Base-by-base conservation (phyloP, 495 filamentous ascomycete genomes). In the Apiosordaria backusii region DNA sequence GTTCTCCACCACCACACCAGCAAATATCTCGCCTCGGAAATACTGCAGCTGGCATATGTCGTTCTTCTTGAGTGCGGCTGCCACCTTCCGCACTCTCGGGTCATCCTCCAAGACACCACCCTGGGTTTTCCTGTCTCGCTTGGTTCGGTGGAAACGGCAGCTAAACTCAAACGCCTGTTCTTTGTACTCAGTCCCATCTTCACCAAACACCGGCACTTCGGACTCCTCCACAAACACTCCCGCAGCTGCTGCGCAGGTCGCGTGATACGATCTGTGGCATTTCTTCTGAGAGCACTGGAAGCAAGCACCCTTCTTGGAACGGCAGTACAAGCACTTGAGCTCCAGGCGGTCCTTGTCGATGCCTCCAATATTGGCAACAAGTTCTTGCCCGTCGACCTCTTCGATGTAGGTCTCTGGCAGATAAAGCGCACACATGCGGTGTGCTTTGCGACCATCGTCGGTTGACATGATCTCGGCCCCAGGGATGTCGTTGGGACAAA, bases 261-360 rank as follows among this genome's bases (percentile, higher is more conserved):
- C 92, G 76, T 99, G 95, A 75, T 96, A 99, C 3, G 96, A 88
- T 66, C 94, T 83, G 24, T 90, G 90, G 75, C 95, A 99, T 76
- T 97, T 98, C 82, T 92, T 95, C 65, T 89, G 88, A 6, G 92
- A 95, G 80, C 95, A 99, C 76, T 99, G 95, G 81, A 99, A 97
- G 78, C 93, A 97, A 18, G 93, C 90, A 26, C 95, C 95, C 66
- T 89, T 92, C 74, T 92, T 95, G 58, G 92, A 94, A 45, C 92
- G 91, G 74, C 95, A 99, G 77, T 92, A 97, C 60, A 93, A 87
- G 77, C 95, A 99, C 75, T 93, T 96, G 64, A 98, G 86, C 9
- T 95, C 92, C 70, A 95, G 77, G 13, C 95, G 89, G 65, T 88
- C 93, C 77, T 95, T 96, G 69, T 91, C 86, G 73, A 98, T 92